Conservation (phyloP, 257 asterid genomes). For the Scutellaria baicalensis region DNA sequence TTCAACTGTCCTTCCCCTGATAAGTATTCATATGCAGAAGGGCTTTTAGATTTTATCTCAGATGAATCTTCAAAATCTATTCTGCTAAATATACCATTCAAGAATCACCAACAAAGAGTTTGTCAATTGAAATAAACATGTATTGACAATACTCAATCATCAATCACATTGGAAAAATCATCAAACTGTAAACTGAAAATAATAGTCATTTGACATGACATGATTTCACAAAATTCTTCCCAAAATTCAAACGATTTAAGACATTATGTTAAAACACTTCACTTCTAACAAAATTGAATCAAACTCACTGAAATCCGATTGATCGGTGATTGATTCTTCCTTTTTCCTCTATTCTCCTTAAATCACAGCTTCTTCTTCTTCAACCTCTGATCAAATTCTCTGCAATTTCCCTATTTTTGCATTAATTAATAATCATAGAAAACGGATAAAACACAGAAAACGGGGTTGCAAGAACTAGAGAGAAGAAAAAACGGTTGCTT, state of each 20-base stretch:
- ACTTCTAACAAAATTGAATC: too few species aligned
- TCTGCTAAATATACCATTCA: too few species aligned
- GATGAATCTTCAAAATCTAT: not conserved
- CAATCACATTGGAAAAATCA: too few species aligned
- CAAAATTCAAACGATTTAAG: too few species aligned
- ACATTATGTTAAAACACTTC: too few species aligned
- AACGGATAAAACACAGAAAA: constrained; percentile 9
- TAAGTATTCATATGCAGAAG: not conserved
- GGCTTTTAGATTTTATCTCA: not conserved
- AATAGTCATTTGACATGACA: not conserved
- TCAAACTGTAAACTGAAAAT: not conserved
- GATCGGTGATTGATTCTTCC: not conserved
- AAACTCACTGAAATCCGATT: constrained; percentile 21
- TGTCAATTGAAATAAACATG: too few species aligned
- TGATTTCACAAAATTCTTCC: not conserved
- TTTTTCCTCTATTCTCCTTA: constrained; percentile 4
- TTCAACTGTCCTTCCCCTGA: constrained; percentile 1
- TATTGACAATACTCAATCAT: not conserved
- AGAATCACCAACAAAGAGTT: not conserved
- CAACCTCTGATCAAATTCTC: constrained; percentile 5
- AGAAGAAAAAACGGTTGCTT: too few species aligned
- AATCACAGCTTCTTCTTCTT: constrained; percentile 15
- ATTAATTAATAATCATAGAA: not conserved
- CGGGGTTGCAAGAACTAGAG: too few species aligned
- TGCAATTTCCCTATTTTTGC: not conserved